Conservation (phyloP, 2,329 filamentous ascomycete species). For the Ambrosiella xylebori region DNA sequence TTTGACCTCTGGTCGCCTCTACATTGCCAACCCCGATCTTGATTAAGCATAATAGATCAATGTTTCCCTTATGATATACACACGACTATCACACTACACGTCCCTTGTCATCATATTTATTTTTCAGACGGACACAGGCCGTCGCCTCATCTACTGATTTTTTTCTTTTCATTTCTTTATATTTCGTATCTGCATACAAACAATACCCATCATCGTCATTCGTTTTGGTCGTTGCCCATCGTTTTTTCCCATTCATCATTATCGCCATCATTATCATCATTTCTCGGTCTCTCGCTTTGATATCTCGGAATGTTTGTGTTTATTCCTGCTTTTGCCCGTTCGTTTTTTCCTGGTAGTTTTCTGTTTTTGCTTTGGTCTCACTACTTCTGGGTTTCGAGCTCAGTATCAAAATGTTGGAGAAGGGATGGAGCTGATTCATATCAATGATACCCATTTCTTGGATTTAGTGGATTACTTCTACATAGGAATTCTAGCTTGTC, state of each 20-base stretch:
- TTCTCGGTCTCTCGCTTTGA: not conserved
- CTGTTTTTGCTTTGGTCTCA: not conserved
- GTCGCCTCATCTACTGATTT: not conserved
- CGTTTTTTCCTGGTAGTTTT: not conserved
- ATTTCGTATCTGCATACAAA: constrained; percentile 11
- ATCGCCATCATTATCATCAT: not conserved
- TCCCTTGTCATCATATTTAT: not conserved
- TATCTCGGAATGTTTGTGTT: constrained; percentile 1
- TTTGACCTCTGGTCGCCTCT: constrained; percentile 55
- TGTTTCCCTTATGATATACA: not conserved
- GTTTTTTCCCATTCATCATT: not conserved
- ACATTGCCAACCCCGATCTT: constrained; percentile 72
- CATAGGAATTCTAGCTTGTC: not conserved
- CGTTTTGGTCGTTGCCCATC: not conserved
- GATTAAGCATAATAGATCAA: not conserved
- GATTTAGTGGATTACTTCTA: not conserved
- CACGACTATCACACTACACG: not conserved
- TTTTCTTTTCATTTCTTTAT: constrained; percentile 3
- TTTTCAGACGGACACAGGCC: constrained; percentile 1
- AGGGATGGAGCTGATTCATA: not conserved
- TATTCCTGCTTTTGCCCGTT: not conserved
- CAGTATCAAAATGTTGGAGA: not conserved
- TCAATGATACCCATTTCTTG: constrained; percentile 3
- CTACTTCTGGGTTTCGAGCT: not conserved
- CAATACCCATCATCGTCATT: constrained; percentile 11